Conservation (phyloP, 108 stramenopile species). For the Cyclotella distinguenda region DNA sequence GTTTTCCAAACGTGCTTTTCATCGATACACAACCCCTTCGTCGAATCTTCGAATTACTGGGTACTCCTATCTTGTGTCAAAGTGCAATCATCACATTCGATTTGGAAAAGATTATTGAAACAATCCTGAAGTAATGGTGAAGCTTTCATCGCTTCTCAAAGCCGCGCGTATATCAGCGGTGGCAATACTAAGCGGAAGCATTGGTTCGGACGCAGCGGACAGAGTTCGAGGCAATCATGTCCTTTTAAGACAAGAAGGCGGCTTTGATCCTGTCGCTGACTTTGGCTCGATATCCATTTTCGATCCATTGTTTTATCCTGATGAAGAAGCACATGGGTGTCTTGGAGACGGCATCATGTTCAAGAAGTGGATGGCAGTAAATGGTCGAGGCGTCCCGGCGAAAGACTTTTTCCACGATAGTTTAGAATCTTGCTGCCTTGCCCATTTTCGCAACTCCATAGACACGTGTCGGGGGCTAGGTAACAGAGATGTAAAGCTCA, state of each 20-base stretch:
- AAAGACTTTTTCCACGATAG: slow-evolving; percentile 6
- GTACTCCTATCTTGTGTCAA: too few species aligned
- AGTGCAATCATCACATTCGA: too few species aligned
- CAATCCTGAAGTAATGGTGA: background rate
- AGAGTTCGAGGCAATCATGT: background rate
- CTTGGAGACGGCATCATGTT: slow-evolving; percentile 1
- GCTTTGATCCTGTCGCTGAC: background rate
- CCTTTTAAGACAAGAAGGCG: background rate
- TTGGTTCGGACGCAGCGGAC: background rate
- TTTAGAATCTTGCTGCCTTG: slow-evolving; percentile 20
- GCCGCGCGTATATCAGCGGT: slow-evolving; percentile 3
- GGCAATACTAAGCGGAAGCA: background rate
- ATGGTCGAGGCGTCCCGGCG: background rate
- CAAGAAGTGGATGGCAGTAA: slow-evolving; percentile 6
- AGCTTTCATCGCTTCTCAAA: slow-evolving; percentile 5
- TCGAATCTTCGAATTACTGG: too few species aligned
- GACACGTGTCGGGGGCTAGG: background rate
- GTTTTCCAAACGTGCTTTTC: too few species aligned
- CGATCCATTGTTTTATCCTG: slow-evolving; percentile 8
- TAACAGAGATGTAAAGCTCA: background rate
- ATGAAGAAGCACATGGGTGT: slow-evolving; percentile 9
- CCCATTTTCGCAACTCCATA: slow-evolving; percentile 11
- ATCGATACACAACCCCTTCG: too few species aligned
- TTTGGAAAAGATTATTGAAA: too few species aligned
- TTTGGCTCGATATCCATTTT: background rate